Evolutionary conservation across 1,139 yeast genomes (phyloP).

Genomic region (Yamadazyma dendronema): DNA sequence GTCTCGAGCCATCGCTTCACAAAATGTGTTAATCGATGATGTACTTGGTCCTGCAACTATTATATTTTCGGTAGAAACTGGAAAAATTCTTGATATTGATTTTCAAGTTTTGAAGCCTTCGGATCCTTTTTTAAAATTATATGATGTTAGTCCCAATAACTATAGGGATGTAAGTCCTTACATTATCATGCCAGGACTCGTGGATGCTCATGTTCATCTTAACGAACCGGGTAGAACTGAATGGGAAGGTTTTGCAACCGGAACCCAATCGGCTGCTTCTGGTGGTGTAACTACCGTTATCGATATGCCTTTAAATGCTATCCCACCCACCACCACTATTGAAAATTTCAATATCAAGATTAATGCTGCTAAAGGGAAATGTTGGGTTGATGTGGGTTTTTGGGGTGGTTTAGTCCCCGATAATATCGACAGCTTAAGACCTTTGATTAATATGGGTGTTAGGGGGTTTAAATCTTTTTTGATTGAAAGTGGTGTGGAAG

Average conservation of each 20-base stretch:
- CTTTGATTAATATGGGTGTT: conserved; percentile 79
- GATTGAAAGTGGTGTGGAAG: conserved; percentile 91
- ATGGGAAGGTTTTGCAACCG: conserved; percentile 95
- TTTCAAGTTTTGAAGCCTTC: conserved; percentile 27
- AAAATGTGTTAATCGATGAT: conserved; percentile 57
- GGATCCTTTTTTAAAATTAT: conserved; percentile 39
- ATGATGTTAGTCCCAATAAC: conserved; percentile 40
- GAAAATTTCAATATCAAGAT: conserved; percentile 72
- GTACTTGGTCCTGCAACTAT: conserved; percentile 62
- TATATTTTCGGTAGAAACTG: conserved; percentile 59
- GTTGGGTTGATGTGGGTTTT: conserved; percentile 93
- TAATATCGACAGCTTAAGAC: conserved; percentile 65
- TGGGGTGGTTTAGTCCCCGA: conserved; percentile 94
- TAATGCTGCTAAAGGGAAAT: conserved; percentile 73
- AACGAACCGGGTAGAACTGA: conserved; percentile 95
- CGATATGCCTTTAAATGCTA: conserved; percentile 95
- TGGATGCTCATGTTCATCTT: conserved; percentile 89
- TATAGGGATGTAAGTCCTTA: conserved; percentile 61
- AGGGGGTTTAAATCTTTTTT: conserved; percentile 90
- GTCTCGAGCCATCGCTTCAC: conserved; percentile 68
- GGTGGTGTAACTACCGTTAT: conserved; percentile 96
- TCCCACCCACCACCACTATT: conserved; percentile 90
- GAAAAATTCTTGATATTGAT: conserved; percentile 56
- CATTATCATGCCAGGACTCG: conserved; percentile 82
- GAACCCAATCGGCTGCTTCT: conserved; percentile 87